Conservation (phyloP, 352 stramenopile species). For the Phytophthora ohioensis region DNA sequence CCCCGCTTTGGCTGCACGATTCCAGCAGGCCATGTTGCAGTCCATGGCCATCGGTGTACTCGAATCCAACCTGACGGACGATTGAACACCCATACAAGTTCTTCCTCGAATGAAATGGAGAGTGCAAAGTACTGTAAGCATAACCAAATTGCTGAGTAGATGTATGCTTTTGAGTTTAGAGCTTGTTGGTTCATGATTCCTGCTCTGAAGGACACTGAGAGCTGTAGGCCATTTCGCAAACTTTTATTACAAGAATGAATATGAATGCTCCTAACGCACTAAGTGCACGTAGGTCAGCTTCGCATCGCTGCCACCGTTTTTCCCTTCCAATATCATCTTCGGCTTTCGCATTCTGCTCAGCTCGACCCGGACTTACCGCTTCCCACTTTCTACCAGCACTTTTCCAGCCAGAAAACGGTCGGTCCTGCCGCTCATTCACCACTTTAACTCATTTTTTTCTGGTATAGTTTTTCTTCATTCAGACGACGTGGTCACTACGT, state of each 20-base stretch:
- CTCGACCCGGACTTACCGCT: background rate
- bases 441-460: conserved; percentile 25
- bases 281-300: conserved; percentile 21
- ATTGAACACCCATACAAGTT: conserved; percentile 41
- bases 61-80: conserved; percentile 85
- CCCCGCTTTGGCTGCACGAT: conserved; percentile 72
- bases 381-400: conserved; percentile 15
- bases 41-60: conserved; percentile 87
- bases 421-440: conserved; percentile 4
- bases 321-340: background rate
- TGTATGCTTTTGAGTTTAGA: background rate
- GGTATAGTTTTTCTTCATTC: conserved; percentile 41
- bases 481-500: conserved; percentile 43
- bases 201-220: too few species aligned
- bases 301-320: conserved; percentile 7
- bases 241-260: conserved; percentile 49
- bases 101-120: conserved; percentile 8
- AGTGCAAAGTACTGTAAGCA: conserved; percentile 2
- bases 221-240: conserved; percentile 29
- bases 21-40: conserved; percentile 88
- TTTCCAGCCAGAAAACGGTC: background rate
- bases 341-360: conserved; percentile 12
- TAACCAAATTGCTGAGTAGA: conserved; percentile 18
- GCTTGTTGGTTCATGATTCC: background rate
- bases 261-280: conserved; percentile 40